phyloP scores from a whole-genome alignment of 306 rosid species.

The Vachellia collinsii region DNA sequence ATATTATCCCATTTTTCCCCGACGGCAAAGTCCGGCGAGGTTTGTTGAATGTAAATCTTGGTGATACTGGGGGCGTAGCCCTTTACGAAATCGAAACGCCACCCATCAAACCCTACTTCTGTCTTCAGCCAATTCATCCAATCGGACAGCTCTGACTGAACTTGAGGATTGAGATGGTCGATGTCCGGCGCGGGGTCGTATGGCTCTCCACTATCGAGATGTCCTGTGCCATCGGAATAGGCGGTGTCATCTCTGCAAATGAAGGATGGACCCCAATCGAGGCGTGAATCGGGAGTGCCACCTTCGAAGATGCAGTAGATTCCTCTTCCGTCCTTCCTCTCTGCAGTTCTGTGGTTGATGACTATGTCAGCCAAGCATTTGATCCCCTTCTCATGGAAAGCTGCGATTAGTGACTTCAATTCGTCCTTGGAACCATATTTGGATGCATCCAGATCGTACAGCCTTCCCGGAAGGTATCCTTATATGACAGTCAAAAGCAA shows the following conservation, averaged over 20 bases:
- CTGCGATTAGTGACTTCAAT: slow-evolving; percentile 56
- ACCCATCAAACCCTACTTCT: too few relatives aligned
- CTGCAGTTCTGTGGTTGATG: slow-evolving; percentile 87
- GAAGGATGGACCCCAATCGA: slow-evolving; percentile 78
- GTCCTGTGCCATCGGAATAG: slow-evolving; percentile 80
- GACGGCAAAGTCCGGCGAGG: too few relatives aligned
- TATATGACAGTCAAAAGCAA: not conserved
- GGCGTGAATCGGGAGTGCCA: slow-evolving; percentile 66
- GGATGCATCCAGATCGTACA: slow-evolving; percentile 83
- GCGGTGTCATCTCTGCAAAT: slow-evolving; percentile 69
- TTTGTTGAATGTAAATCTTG: too few relatives aligned
- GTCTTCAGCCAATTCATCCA: slow-evolving; percentile 97
- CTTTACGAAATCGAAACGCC: too few relatives aligned
- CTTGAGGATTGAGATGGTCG: slow-evolving; percentile 77
- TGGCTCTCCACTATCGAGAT: too few relatives aligned
- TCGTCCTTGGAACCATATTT: slow-evolving; percentile 62
- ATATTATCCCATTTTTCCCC: too few relatives aligned
- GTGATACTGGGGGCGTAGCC: too few relatives aligned
- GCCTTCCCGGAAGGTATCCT: slow-evolving; percentile 86
- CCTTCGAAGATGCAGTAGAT: slow-evolving; percentile 83
- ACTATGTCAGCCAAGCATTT: slow-evolving; percentile 75
- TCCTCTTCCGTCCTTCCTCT: slow-evolving; percentile 66
- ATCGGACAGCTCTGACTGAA: slow-evolving; percentile 64
- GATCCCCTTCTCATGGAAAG: slow-evolving; percentile 55
- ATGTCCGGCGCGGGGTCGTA: slow-evolving; percentile 60